phyloP scores from a whole-genome alignment of 306 rosid species.

The Citrullus colocynthis region DNA sequence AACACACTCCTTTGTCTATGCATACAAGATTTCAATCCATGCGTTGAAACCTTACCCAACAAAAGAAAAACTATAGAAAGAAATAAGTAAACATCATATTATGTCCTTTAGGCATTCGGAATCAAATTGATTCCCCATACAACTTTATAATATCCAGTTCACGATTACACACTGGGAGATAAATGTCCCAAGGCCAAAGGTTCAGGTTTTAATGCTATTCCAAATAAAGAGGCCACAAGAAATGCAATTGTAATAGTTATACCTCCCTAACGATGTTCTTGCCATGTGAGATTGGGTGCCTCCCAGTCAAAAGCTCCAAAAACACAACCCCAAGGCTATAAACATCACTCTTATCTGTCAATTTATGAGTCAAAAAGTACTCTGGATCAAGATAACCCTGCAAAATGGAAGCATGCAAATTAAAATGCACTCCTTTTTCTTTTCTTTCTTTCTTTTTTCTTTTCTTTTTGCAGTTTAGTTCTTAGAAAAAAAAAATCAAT shows the following conservation, averaged over 20 bases:
- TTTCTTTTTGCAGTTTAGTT: too few relatives aligned
- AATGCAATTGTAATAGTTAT: conserved; percentile 11
- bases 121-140: not conserved
- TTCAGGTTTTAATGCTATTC: not conserved
- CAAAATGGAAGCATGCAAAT: conserved; percentile 4
- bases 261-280: conserved; percentile 98
- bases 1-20: not conserved
- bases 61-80: not conserved
- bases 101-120: not conserved
- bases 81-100: not conserved
- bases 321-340: conserved; percentile 91
- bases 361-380: conserved; percentile 79
- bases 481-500: too few relatives aligned
- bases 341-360: conserved; percentile 92
- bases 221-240: not conserved
- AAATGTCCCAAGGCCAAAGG: not conserved
- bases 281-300: conserved; percentile 81
- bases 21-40: not conserved
- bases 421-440: not conserved
- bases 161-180: not conserved
- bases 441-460: too few relatives aligned
- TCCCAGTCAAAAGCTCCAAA: conserved; percentile 79
- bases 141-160: not conserved
- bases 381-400: conserved; percentile 98
- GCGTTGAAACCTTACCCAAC: not conserved